phyloP scores from a whole-genome alignment of 805 yeast species.

The Myxozyma neotropica region DNA sequence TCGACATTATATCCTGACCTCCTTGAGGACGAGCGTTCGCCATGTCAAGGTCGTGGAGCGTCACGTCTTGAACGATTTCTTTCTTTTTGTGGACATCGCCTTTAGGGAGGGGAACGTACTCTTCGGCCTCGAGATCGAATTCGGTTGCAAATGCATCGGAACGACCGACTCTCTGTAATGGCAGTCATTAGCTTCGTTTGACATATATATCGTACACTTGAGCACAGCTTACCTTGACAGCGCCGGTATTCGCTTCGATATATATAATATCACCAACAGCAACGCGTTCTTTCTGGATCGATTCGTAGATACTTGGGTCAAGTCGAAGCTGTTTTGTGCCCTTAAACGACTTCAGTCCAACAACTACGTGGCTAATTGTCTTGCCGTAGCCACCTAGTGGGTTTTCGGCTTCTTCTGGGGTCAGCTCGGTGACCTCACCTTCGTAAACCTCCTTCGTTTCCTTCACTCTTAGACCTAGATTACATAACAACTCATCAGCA shows the following conservation, averaged over 20 bases:
- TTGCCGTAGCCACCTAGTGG: slow-evolving; percentile 96
- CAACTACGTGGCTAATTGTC: slow-evolving; percentile 90
- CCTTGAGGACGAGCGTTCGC: slow-evolving; percentile 97
- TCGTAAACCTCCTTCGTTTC: slow-evolving; percentile 98
- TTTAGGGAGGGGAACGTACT: slow-evolving; percentile 96
- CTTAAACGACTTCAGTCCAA: slow-evolving; percentile 92
- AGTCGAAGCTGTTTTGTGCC: slow-evolving; percentile 95
- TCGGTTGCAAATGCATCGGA: slow-evolving; percentile 99
- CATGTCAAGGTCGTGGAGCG: slow-evolving; percentile 92
- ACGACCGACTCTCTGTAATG: slow-evolving; percentile 74
- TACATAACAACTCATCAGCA: too few species aligned
- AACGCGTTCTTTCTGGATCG: slow-evolving; percentile 92
- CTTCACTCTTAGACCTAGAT: slow-evolving; percentile 73
- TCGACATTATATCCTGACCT: slow-evolving; percentile 92
- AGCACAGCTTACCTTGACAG: slow-evolving; percentile 68
- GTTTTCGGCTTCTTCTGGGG: slow-evolving; percentile 93
- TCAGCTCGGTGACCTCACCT: slow-evolving; percentile 97
- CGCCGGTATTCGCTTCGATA: slow-evolving; percentile 96
- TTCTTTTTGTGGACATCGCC: slow-evolving; percentile 98
- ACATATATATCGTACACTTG: too few species aligned
- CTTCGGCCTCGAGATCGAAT: slow-evolving; percentile 97
- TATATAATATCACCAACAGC: slow-evolving; percentile 96
- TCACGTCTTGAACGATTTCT: slow-evolving; percentile 96
- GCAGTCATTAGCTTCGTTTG: neutral
- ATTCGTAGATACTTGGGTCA: slow-evolving; percentile 97